Evolutionary conservation across 306 rosid genomes (phyloP).

Genomic region (Quercus dentata): DNA sequence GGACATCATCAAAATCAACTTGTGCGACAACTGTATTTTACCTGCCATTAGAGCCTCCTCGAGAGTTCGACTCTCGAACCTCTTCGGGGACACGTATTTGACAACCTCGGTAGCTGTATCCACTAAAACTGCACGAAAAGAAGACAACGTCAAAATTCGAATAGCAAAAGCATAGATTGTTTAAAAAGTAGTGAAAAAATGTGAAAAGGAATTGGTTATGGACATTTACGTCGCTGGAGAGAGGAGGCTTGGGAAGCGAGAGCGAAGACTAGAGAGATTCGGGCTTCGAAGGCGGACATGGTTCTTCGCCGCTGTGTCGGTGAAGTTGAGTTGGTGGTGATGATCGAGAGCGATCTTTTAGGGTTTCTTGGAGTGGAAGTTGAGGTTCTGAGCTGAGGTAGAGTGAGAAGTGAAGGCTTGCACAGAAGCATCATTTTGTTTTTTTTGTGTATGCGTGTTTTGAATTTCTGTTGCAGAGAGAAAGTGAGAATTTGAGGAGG

Average conservation of each 20-base stretch:
- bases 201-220: background rate
- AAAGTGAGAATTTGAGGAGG: background rate
- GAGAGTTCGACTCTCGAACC: slow-evolving; percentile 72
- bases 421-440: slow-evolving; percentile 25
- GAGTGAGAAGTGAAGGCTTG: slow-evolving; percentile 22
- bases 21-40: background rate
- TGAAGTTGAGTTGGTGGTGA: slow-evolving; percentile 39
- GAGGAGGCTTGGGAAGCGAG: slow-evolving; percentile 75
- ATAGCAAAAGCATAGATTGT: background rate
- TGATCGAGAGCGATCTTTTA: slow-evolving; percentile 10
- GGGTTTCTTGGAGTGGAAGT: slow-evolving; percentile 18
- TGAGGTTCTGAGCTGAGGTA: slow-evolving; percentile 13
- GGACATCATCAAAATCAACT: too few relatives aligned
- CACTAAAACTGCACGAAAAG: slow-evolving; percentile 41
- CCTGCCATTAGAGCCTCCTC: slow-evolving; percentile 92
- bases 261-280: slow-evolving; percentile 73
- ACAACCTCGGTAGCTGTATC: slow-evolving; percentile 66
- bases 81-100: slow-evolving; percentile 71
- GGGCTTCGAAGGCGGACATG: slow-evolving; percentile 64
- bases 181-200: background rate
- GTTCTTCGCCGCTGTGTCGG: slow-evolving; percentile 35
- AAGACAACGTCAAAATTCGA: too few relatives aligned
- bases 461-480: slow-evolving; percentile 6
- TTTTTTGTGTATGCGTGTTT: background rate
- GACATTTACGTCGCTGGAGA: slow-evolving; percentile 70